Base-by-base conservation (phyloP, 768 basidiomycete genomes). In the Amyloporia xantha region DNA sequence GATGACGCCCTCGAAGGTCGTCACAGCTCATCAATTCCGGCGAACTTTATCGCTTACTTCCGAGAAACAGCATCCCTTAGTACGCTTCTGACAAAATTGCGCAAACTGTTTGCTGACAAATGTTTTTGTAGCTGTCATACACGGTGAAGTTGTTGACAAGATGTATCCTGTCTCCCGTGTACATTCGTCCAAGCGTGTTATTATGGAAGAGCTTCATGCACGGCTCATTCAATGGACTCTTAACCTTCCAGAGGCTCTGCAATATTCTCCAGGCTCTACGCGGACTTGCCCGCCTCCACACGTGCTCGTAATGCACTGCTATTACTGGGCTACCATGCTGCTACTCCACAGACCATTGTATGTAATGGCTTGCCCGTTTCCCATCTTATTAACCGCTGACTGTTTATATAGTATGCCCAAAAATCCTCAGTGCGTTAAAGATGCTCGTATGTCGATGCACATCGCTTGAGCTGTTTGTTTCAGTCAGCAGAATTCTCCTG, bases 311-410 rank as follows among this genome's bases (percentile, higher is more conserved):
- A 68, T 90, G 42, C 84, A 90, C 56, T 71, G 86, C 41, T 73
- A 85, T 51, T 90, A 91, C 61, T 88, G 86, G 84, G 79, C 77
- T 15, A 72, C 82, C 15, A 81, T 90, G 9, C 68, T 91, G 12
- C 68, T 91, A 33, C 70, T 89, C 37, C 78, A 90, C 62, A 74
- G 88, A 45, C 85, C 84, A 13, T 91, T 88, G 87, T 89, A 64
- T 74, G 87, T 74, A 17, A 37, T 41, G 13, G 40, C 30, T 51
- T 30, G 4, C 42, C 17, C 7, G 2, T 20, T 17, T 47, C 23
- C 28, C 53, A 9, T 21, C 49, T 44, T n/a, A 12, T 5, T 36
- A 37, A 45, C 10, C n/a, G 6, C 44, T 35, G 28, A 35, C 26
- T 36, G 35, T 26, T 30, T 48, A 7, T 23, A 25, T 50, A 87